Base-by-base conservation (phyloP, 768 basidiomycete species). In the Tulasnella sp. region DNA sequence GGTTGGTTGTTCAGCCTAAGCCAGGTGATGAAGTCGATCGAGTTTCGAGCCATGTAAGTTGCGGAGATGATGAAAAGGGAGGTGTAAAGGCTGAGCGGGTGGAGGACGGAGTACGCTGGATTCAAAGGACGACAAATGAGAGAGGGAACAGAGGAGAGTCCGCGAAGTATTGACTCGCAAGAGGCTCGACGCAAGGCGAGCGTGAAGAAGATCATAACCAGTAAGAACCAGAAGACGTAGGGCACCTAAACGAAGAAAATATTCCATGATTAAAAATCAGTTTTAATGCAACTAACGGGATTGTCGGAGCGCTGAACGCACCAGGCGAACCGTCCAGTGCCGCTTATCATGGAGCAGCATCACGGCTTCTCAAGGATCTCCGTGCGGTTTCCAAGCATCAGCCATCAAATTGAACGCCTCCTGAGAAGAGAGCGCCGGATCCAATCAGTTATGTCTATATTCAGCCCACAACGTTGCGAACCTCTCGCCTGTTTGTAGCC, bases 401-500 rank as follows among this genome's bases (percentile, higher is more conserved):
- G 96, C 96, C 81, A 99, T 88, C 80, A 99, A 89, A 85, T 99
- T 98, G 84, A 94, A 98, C 12, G 94, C 96, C 86, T 99, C 98
- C 92, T 97, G 96, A 46, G 46, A 84, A 96, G 88, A 14, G 41
- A 8, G 40, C 3, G 20, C 44, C 7, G 18, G 74, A 18, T 28
- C 22, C 4, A 8, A 48, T 42, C 20, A 75, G 46, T 44, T 20
- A 9, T 14, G 28, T 6, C 54, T 69, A 20, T 69, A 37, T 31
- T 69, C 12, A 18, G 64, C n/a, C 16, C 64, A 20, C 16, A 37
- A 69, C 28, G 8, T 41, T 42, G 73, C 40, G 9, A n/a, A 18
- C 18, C n/a, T 11, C 73, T 18, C 74, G 44, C 74, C 74, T 75
- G 74, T 44, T 75, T 75, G 41, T 75, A 75, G 8, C 98, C 98